Evolutionary conservation across 495 filamentous ascomycete species (phyloP), one percentile per base, ranked within the genome.

Genomic region (Aspergillus bridgeri): DNA sequence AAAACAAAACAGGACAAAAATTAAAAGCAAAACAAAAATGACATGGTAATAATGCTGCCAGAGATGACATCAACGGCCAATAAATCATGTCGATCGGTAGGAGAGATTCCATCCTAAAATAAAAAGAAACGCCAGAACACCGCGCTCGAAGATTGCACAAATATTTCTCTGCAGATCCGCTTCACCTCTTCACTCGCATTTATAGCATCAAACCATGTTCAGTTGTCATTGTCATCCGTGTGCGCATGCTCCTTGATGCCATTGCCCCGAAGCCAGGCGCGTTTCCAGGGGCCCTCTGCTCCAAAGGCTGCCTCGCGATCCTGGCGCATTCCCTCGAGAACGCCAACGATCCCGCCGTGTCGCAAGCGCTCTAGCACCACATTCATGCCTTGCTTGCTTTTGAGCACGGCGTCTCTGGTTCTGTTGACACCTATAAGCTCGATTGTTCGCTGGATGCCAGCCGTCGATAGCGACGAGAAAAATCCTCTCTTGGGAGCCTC

Each of bases 341-440:
- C 88, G 19, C 84, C 90, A 23, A 92, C 88, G 42, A 97, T 83
- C 11, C 96, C 89, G 13, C 92, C 90, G 53, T 80, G 77, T 54
- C 94, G 83, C 60, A 98, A 68, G 38, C 94, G 82, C 71, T 95
- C 90, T 22, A 99, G 79, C 17, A 99, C 93, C 45, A 97, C 84
- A 54, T 87, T 89, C 94, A 99, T 97, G 18, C 95, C 94, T 67
- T 97, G 86, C 63, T 92, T 90, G 68, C 89, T 92, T 67, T 92
- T 95, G 54, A 87, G 78, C 54, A 98, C 77, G 43, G 91, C 89
- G 57, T 91, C 88, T 48, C 86, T 81, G 52, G 94, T 95, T 54
- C 91, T 85, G 57, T 85, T 89, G 48, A 93, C 80, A 0, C 90
- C 92, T 46, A 98, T 90, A 38, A 86, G 73, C 76, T 99, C 94